Evolutionary conservation across 306 rosid species (phyloP).

Genomic region (Hippophae rhamnoides): DNA sequence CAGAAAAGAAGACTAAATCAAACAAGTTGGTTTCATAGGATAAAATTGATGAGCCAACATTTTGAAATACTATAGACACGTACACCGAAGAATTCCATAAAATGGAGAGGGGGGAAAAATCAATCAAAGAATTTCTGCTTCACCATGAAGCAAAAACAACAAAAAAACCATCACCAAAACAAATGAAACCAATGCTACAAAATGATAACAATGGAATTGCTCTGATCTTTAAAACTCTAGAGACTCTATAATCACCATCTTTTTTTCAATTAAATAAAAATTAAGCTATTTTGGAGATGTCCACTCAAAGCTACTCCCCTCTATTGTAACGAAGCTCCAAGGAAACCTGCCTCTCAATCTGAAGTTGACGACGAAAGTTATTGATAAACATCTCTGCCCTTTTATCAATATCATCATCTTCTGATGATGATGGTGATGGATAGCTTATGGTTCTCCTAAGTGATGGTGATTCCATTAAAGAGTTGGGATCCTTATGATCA

Average conservation of each 20-base stretch:
- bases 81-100: too few species aligned
- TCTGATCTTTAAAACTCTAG: background rate
- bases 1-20: too few species aligned
- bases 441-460: constrained; percentile 51
- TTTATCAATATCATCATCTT: constrained; percentile 59
- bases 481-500: constrained; percentile 4
- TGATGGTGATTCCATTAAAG: constrained; percentile 3
- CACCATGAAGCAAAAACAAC: background rate
- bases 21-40: too few species aligned
- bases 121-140: too few species aligned
- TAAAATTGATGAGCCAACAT: too few species aligned
- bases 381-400: constrained; percentile 63
- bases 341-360: constrained; percentile 64
- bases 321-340: constrained; percentile 48
- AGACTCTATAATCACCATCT: background rate
- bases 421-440: constrained; percentile 28
- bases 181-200: background rate
- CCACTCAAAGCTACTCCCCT: constrained; percentile 30
- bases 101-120: too few species aligned
- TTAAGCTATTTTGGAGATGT: constrained; percentile 17
- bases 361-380: constrained; percentile 64
- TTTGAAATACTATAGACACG: too few species aligned
- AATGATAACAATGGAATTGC: background rate
- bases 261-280: background rate
- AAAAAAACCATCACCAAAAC: background rate